These are phyloP conservation scores for Didymella lethalis DNA, from an alignment of 2,329 filamentous ascomycete species.

Conservation along the genomic window DNA sequence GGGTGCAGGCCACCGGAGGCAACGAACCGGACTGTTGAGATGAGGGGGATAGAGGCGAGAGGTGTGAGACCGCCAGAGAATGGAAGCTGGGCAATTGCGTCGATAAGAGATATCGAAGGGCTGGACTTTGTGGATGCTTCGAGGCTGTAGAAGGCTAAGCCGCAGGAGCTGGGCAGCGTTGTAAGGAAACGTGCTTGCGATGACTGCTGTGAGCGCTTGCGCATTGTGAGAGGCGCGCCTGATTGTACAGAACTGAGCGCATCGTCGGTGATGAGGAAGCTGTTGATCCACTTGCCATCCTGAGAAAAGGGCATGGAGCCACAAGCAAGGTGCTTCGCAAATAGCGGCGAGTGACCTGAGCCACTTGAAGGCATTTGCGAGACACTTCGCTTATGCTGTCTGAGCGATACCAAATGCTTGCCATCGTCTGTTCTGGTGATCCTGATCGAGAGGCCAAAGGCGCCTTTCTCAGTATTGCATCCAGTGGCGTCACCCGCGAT, in stretches of 20 bases:
- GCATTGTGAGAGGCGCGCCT: slow-evolving; percentile 30
- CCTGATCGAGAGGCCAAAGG: slow-evolving; percentile 39
- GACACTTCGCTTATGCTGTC: slow-evolving; percentile 34
- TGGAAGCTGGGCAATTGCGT: slow-evolving; percentile 39
- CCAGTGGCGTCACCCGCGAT: background rate
- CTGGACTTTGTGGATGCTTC: slow-evolving; percentile 25
- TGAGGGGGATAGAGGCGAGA: slow-evolving; percentile 35
- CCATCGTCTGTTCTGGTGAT: slow-evolving; percentile 21
- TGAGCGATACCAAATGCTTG: slow-evolving; percentile 33
- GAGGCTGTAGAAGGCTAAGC: slow-evolving; percentile 31
- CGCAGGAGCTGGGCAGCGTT: slow-evolving; percentile 35
- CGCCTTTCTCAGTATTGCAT: slow-evolving; percentile 29
- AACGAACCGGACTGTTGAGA: slow-evolving; percentile 39
- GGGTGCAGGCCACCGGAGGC: slow-evolving; percentile 37
- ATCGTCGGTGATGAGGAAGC: slow-evolving; percentile 38
- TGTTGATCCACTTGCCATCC: slow-evolving; percentile 28
- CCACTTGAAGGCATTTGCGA: slow-evolving; percentile 34
- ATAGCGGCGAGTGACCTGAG: slow-evolving; percentile 40
- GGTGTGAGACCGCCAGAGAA: slow-evolving; percentile 41
- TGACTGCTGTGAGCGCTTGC: slow-evolving; percentile 19
- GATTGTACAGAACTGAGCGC: slow-evolving; percentile 30
- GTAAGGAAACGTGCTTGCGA: slow-evolving; percentile 30
- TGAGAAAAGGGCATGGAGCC: slow-evolving; percentile 41
- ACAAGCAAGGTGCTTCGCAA: slow-evolving; percentile 45
- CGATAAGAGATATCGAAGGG: slow-evolving; percentile 30